Base-by-base conservation (phyloP, 768 basidiomycete genomes). In the Terana coerulea region DNA sequence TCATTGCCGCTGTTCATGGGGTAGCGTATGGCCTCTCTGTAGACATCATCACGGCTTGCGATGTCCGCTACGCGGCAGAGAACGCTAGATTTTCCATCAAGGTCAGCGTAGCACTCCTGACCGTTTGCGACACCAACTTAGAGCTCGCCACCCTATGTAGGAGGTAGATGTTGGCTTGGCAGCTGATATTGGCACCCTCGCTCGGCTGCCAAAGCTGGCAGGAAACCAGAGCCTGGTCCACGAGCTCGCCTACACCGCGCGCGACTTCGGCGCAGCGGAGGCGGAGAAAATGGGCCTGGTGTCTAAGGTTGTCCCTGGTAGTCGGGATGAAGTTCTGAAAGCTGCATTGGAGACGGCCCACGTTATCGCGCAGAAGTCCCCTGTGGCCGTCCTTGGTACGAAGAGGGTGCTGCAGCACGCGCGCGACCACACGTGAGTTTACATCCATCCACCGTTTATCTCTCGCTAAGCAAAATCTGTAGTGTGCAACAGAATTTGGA, bases 111-210 rank as follows among this genome's bases (percentile, higher is more conserved):
- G 33, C 37, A 21, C 11, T 48, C 19, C 33, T 55, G 42, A 47
- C 21, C n/a, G n/a, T n/a, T n/a, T n/a, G n/a, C n/a, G n/a, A n/a
- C n/a, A n/a, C n/a, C n/a, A 33, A 26, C 21, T 2, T 5, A 36
- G 25, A 6, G 12, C 29, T 26, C 4, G 31, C 22, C 14, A 41
- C 7, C 54, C 15, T 8, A 19, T 37, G 11, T 61, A 91, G 89
- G 90, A 95, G 75, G 84, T 91, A 2, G 88, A 93, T 61, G 77
- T 93, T 22, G 92, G 88, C 0, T 73, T 95, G 0, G 92, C 93
- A 2, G 86, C 93, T 0, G 93, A 95, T 62, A 83, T 94, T 34
- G 94, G 94, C 0, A 83, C 90, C 0, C 79, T 95, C 5, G 88
- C 92, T 1, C 82, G 84, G 45, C 71, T 95, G 5, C 90, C 88